Evolutionary conservation across 345 rosid species (phyloP), one percentile per base, ranked within the genome.

Genomic region (Crucihimalaya himalaica): DNA sequence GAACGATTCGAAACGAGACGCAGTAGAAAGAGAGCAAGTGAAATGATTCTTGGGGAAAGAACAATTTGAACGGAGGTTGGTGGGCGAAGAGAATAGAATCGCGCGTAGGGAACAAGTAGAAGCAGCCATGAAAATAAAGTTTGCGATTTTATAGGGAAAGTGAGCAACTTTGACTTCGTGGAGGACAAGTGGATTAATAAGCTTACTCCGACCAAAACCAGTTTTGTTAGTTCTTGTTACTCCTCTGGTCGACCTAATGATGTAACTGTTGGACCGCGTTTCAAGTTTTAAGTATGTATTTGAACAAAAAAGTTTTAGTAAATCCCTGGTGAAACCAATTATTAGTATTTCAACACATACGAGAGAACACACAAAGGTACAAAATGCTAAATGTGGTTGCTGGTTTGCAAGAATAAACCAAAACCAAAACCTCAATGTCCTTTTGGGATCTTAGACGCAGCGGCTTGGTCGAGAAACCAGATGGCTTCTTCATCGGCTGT

Each of bases 381-480:
- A 16, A 45, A 45, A n/a, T 19, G 50, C 20, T 16, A 45, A 6
- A 60, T 21, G 31, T 13, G 13, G 42, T 45, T 15, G 35, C 35
- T 25, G 27, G 20, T 66, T 52, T 52, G 16, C 4, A 67, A 37
- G 61, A 37, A 9, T 9, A n/a, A 51, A 48, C 46, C 9, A 3
- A 23, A 23, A 23, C 25, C 4, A 13, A 27, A 37, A 45, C 29
- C n/a, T 70, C 15, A 40, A 50, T 18, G 40, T 14, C 14, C 6
- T 5, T 62, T 6, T 6, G 55, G 52, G 71, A 64, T 11, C 71
- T 66, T 35, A 0, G 97, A 88, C 16, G 98, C 94, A 0, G 98
- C 94, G 3, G 52, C 88, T 71, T 83, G 77, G 85, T 91, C 98
- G 57, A 93, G 78, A 80, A 80, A 83, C 96, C 91, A 93, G 40